Conservation (phyloP, 2,329 filamentous ascomycete species). For the Arachnomyces sp. region DNA sequence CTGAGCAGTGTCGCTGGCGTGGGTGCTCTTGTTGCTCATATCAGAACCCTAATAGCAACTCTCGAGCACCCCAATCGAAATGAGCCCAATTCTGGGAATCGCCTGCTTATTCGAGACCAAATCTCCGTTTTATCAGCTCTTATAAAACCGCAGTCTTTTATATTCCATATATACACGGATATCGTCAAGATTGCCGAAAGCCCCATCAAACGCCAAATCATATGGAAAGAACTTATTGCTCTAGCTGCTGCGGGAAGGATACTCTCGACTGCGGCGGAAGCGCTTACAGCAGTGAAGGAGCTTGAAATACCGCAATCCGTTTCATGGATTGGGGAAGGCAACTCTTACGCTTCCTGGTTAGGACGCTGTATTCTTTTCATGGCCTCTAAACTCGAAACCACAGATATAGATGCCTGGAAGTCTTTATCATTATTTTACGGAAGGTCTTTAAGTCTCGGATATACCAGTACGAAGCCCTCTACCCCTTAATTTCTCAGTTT, state of each 20-base stretch:
- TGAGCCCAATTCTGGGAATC: conserved; percentile 26
- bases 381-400: conserved; percentile 33
- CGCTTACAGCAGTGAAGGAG: conserved; percentile 32
- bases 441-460: conserved; percentile 62
- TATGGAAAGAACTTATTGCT: conserved; percentile 57
- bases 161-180: conserved; percentile 38
- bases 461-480: conserved; percentile 48
- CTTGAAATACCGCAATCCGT: conserved; percentile 17
- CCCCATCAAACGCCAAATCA: conserved; percentile 39
- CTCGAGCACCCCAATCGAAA: conserved; percentile 18
- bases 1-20: conserved; percentile 67
- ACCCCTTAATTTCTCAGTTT: too few relatives aligned
- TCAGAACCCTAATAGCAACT: conserved; percentile 50
- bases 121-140: conserved; percentile 30
- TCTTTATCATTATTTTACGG: conserved; percentile 40
- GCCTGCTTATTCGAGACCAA: conserved; percentile 26
- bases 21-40: conserved; percentile 64
- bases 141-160: conserved; percentile 37
- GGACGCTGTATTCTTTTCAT: conserved; percentile 51
- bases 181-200: conserved; percentile 34
- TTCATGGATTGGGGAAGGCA: conserved; percentile 58
- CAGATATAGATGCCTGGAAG: conserved; percentile 23
- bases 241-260: conserved; percentile 54
- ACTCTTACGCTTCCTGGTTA: conserved; percentile 62
- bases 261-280: conserved; percentile 50